Evolutionary conservation across 371 early-diverging fungal genomes (phyloP).

Genomic region (Batrachochytrium dendrobatidis): DNA sequence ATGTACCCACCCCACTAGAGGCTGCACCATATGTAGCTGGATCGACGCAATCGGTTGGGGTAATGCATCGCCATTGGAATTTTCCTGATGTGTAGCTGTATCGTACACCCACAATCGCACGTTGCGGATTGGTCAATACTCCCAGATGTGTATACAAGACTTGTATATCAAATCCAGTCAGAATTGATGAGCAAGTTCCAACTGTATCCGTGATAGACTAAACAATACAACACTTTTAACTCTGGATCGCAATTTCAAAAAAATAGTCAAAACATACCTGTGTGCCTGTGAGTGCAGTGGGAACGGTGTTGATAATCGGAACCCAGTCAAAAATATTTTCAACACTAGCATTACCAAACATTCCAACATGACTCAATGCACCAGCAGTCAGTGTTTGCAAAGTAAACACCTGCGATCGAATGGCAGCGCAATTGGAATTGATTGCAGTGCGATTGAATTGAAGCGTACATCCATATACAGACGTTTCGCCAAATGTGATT

Average conservation of each 20-base stretch:
- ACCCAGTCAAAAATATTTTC: conserved; percentile 26
- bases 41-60: conserved; percentile 13
- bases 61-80: conserved; percentile 19
- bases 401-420: conserved; percentile 12
- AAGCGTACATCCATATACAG: conserved; percentile 26
- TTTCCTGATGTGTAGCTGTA: conserved; percentile 13
- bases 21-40: background rate
- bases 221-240: background rate
- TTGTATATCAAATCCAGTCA: conserved; percentile 26
- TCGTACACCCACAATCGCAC: conserved; percentile 23
- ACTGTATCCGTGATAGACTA: conserved; percentile 10
- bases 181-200: conserved; percentile 24
- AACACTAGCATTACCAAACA: conserved; percentile 28
- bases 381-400: conserved; percentile 16
- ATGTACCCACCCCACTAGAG: background rate
- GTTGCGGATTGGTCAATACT: conserved; percentile 18
- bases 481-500: conserved; percentile 26
- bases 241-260: background rate
- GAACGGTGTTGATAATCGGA: conserved; percentile 6
- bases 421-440: conserved; percentile 6
- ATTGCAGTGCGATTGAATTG: conserved; percentile 12
- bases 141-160: conserved; percentile 23
- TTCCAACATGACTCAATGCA: conserved; percentile 20
- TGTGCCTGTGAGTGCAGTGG: conserved; percentile 4
- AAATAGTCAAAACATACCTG: background rate